Percentiles rank a stretch among this genome's conserved stretches.
These are phyloP conservation scores for Nemania diffusa DNA, from an alignment of 2,329 filamentous ascomycete species.

Conservation along the genomic window DNA sequence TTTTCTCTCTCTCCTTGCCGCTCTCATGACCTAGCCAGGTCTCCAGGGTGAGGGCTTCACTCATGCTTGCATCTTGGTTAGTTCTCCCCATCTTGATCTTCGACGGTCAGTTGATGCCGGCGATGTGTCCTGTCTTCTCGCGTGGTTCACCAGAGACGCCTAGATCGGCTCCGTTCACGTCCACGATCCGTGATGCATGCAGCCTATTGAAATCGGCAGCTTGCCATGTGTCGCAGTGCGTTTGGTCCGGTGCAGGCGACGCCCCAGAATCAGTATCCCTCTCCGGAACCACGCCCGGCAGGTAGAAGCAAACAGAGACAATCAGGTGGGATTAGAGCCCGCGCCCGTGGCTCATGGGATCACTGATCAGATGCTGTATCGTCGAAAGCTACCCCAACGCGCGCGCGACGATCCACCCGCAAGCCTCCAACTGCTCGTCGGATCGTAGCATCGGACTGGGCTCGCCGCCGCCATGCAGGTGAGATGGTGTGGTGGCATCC, in stretches of 20 bases:
- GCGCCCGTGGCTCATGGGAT: slow-evolving; percentile 24
- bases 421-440: slow-evolving; percentile 16
- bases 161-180: neutral
- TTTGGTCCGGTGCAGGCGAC: neutral
- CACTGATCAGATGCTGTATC: slow-evolving; percentile 15
- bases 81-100: neutral
- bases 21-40: slow-evolving; percentile 10
- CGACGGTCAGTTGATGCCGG: neutral
- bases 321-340: slow-evolving; percentile 19
- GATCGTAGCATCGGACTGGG: slow-evolving; percentile 20
- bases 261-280: slow-evolving; percentile 5
- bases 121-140: neutral
- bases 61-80: neutral
- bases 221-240: slow-evolving; percentile 3
- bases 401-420: neutral
- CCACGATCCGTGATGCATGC: too few relatives aligned
- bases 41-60: neutral
- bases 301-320: neutral
- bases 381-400: slow-evolving; percentile 29
- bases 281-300: slow-evolving; percentile 1
- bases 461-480: slow-evolving; percentile 18
- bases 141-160: slow-evolving; percentile 2
- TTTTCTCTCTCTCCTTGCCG: neutral
- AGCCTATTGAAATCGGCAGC: neutral
- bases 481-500: slow-evolving; percentile 13